Evolutionary conservation across 768 basidiomycete species (phyloP).

Genomic region (Mycena kentingensis): DNA sequence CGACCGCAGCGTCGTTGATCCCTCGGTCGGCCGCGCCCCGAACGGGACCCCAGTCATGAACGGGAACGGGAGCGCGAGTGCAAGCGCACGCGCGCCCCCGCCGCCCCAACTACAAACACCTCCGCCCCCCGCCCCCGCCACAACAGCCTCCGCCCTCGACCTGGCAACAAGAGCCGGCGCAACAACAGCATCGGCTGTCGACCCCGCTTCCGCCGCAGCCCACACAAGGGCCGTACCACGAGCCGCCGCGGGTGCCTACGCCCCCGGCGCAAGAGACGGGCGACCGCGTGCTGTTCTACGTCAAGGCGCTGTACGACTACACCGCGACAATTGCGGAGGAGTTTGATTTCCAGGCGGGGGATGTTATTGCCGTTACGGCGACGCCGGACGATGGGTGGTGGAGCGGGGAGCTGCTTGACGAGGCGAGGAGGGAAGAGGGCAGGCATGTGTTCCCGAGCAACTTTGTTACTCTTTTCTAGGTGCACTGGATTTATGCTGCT

Average conservation of each 20-base stretch:
- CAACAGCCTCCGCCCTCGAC: conserved; percentile 23
- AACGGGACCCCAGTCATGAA: conserved; percentile 10
- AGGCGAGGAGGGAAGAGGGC: conserved; percentile 70
- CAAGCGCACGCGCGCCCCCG: conserved; percentile 24
- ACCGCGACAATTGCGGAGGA: conserved; percentile 84
- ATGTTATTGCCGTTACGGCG: conserved; percentile 92
- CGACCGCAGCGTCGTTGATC: conserved; percentile 15
- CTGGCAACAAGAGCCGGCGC: conserved; percentile 19
- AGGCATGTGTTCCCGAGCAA: conserved; percentile 87
- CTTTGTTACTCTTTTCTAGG: conserved; percentile 78
- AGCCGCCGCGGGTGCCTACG: conserved; percentile 21
- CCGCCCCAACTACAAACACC: conserved; percentile 37
- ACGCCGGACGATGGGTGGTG: conserved; percentile 99
- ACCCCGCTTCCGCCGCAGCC: conserved; percentile 20
- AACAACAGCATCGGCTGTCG: conserved; percentile 6
- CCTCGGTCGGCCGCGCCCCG: conserved; percentile 4
- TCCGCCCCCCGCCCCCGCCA: conserved; percentile 37
- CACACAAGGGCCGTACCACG: conserved; percentile 13
- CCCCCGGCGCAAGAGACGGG: conserved; percentile 67
- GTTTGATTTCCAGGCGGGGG: conserved; percentile 93
- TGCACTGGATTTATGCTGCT: conserved; percentile 7
- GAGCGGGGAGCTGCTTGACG: conserved; percentile 84
- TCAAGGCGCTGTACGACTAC: conserved; percentile 91
- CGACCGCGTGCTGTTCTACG: conserved; percentile 82
- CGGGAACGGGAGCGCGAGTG: neutral